Conservation (phyloP, 2,329 filamentous ascomycete species). For the Clarireedia monteithiana region DNA sequence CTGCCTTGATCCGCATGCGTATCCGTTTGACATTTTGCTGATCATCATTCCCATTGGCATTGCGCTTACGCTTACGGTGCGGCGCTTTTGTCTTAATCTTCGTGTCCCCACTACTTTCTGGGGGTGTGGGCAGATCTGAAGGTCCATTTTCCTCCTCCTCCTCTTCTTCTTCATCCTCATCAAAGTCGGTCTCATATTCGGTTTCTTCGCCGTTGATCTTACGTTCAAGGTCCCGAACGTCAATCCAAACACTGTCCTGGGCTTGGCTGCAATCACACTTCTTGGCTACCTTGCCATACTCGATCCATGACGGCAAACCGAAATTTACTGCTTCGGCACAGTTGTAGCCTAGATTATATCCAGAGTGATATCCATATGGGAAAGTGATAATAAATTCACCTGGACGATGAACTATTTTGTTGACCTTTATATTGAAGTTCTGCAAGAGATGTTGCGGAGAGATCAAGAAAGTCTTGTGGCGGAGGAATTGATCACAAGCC, state of each 20-base stretch:
- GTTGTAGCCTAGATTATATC: slow-evolving; percentile 96
- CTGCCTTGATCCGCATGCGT: slow-evolving; percentile 61
- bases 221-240: slow-evolving; percentile 91
- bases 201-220: slow-evolving; percentile 86
- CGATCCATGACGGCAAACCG: slow-evolving; percentile 87
- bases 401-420: slow-evolving; percentile 89
- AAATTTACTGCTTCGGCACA: slow-evolving; percentile 99
- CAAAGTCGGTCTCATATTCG: slow-evolving; percentile 72
- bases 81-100: slow-evolving; percentile 47
- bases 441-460: slow-evolving; percentile 81
- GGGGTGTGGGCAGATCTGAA: slow-evolving; percentile 71
- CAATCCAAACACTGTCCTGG: slow-evolving; percentile 96
- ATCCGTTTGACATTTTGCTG: slow-evolving; percentile 59
- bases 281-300: slow-evolving; percentile 91
- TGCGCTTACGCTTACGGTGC: slow-evolving; percentile 61
- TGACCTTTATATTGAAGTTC: slow-evolving; percentile 91
- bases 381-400: slow-evolving; percentile 98
- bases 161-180: slow-evolving; percentile 59
- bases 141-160: slow-evolving; percentile 54
- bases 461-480: slow-evolving; percentile 95
- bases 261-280: slow-evolving; percentile 94
- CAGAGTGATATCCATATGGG: slow-evolving; percentile 96
- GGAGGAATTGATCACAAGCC: slow-evolving; percentile 89
- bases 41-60: slow-evolving; percentile 35
- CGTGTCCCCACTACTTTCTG: slow-evolving; percentile 59